Conservation (phyloP, 2,329 filamentous ascomycete species). For the Laburnicola sp. region DNA sequence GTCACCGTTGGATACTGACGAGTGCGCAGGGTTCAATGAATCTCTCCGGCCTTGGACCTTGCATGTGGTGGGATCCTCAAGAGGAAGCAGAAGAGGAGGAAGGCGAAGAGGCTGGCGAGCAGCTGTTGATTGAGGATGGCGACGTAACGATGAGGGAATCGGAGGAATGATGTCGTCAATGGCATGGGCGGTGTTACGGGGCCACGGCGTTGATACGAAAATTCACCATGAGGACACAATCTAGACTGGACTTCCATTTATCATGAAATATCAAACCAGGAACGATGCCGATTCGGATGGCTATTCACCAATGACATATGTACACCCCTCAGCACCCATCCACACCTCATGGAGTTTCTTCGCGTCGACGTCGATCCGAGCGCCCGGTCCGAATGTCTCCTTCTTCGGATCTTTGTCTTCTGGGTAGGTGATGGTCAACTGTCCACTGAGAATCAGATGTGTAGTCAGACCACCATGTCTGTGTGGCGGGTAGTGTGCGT, state of each 20-base stretch:
- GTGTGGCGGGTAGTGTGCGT: slow-evolving; percentile 70
- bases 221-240: not conserved
- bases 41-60: slow-evolving; percentile 52
- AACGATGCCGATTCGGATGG: not conserved
- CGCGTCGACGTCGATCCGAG: slow-evolving; percentile 68
- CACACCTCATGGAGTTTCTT: slow-evolving; percentile 69
- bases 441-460: slow-evolving; percentile 67
- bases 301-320: slow-evolving; percentile 65
- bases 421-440: slow-evolving; percentile 69
- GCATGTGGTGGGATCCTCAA: slow-evolving; percentile 51
- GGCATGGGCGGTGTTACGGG: slow-evolving; percentile 13
- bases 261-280: not conserved
- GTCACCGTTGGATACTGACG: slow-evolving; percentile 12
- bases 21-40: slow-evolving; percentile 50
- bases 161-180: slow-evolving; percentile 20
- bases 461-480: slow-evolving; percentile 67
- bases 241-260: not conserved
- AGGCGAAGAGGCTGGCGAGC: slow-evolving; percentile 21
- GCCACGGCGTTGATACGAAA: not conserved
- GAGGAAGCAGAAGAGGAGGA: slow-evolving; percentile 31
- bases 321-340: slow-evolving; percentile 68
- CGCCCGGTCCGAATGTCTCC: slow-evolving; percentile 62
- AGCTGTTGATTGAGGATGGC: slow-evolving; percentile 16
- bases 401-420: slow-evolving; percentile 59
- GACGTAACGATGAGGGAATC: slow-evolving; percentile 34